Evolutionary conservation across 345 rosid genomes (phyloP).

Genomic region (Dipteronia dyeriana): DNA sequence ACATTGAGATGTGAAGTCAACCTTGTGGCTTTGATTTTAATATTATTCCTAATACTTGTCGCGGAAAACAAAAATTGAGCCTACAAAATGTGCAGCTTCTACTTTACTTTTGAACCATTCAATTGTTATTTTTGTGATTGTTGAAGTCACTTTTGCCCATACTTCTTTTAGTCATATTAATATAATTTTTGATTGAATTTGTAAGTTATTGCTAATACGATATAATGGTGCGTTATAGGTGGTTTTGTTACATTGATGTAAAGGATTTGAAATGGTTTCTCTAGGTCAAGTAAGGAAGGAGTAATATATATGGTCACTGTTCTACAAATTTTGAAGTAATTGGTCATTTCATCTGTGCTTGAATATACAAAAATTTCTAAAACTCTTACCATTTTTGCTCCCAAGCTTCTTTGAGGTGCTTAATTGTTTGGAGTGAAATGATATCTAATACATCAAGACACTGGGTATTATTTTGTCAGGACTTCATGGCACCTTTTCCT

Average conservation of each 20-base stretch:
- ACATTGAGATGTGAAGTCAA: neutral
- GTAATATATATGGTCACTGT: neutral
- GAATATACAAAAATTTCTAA: neutral
- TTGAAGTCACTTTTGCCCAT: neutral
- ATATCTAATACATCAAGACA: neutral
- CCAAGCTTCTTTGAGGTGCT: neutral
- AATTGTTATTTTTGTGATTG: neutral
- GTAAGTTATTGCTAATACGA: neutral
- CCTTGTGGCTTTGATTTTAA: neutral
- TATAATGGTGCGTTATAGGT: neutral
- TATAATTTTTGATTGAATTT: neutral
- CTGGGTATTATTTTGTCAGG: neutral
- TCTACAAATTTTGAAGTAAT: neutral
- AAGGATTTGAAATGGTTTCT: neutral
- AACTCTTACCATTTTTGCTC: neutral
- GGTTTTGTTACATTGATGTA: neutral
- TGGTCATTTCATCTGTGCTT: conserved; percentile 4
- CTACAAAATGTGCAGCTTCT: neutral
- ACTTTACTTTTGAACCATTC: conserved; percentile 2
- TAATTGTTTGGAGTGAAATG: neutral
- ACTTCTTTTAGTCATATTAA: neutral
- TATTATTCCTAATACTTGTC: neutral
- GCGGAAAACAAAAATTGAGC: neutral
- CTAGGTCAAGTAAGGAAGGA: neutral
- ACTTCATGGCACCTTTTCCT: neutral